phyloP scores from a whole-genome alignment of 495 filamentous ascomycete genomes.

The Penicillium silybi region DNA sequence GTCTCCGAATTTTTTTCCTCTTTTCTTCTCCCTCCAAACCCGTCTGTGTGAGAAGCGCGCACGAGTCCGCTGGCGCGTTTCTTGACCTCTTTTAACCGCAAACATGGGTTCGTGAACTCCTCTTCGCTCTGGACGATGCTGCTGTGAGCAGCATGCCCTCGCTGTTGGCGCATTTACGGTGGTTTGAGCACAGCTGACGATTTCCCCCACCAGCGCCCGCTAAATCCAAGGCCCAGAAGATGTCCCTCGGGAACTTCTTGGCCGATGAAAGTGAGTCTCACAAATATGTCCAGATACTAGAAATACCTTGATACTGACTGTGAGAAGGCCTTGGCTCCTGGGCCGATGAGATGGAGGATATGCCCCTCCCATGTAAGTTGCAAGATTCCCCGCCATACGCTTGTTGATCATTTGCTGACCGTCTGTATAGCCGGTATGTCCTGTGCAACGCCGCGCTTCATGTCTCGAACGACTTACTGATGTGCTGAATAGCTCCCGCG shows the following conservation, averaged over 20 bases:
- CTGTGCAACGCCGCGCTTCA: slow-evolving; percentile 3
- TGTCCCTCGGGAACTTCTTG: slow-evolving; percentile 90
- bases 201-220: slow-evolving; percentile 57
- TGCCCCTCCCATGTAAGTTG: slow-evolving; percentile 65
- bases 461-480: slow-evolving; percentile 3
- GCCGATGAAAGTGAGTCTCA: slow-evolving; percentile 69
- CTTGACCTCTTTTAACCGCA: slow-evolving; percentile 52
- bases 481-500: slow-evolving; percentile 28
- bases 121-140: not conserved
- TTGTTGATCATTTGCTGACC: slow-evolving; percentile 17
- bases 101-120: slow-evolving; percentile 74
- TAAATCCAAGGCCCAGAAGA: slow-evolving; percentile 88
- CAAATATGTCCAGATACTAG: slow-evolving; percentile 2
- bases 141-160: not conserved
- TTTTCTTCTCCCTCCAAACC: slow-evolving; percentile 14
- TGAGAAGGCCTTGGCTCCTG: slow-evolving; percentile 80
- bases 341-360: slow-evolving; percentile 97
- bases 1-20: slow-evolving; percentile 18
- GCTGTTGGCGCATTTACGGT: not conserved
- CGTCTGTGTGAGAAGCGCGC: slow-evolving; percentile 40
- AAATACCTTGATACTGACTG: slow-evolving; percentile 31
- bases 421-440: slow-evolving; percentile 38
- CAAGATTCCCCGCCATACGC: slow-evolving; percentile 6
- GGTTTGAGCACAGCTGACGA: slow-evolving; percentile 11
- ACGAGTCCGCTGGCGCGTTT: slow-evolving; percentile 46